Conservation (phyloP, 176 grass and related monocot species). For the Raddia guianensis region DNA sequence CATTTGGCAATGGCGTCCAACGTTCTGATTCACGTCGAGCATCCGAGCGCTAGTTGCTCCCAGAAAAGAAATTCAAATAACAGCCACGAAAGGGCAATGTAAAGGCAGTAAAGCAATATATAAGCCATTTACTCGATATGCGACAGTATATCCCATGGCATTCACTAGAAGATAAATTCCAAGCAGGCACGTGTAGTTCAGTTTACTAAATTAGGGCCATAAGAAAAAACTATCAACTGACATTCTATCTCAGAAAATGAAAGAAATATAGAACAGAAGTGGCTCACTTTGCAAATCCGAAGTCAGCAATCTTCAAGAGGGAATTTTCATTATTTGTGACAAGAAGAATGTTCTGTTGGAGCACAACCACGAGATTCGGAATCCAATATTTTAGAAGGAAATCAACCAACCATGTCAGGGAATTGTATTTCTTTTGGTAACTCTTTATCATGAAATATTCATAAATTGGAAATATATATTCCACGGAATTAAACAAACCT, state of each 20-base stretch:
- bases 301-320: constrained; percentile 95
- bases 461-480: constrained; percentile 19
- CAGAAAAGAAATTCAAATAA: constrained; percentile 34
- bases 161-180: constrained; percentile 30
- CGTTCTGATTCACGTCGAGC: not conserved
- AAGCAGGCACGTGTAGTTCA: not conserved
- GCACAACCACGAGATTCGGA: constrained; percentile 45
- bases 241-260: constrained; percentile 22
- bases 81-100: not conserved
- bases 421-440: not conserved
- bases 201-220: constrained; percentile 24
- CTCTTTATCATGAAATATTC: constrained; percentile 23
- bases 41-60: constrained; percentile 2
- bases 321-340: constrained; percentile 70
- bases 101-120: not conserved
- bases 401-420: constrained; percentile 6
- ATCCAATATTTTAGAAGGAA: constrained; percentile 7
- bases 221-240: not conserved
- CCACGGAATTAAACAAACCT: constrained; percentile 52
- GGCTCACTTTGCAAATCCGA: constrained; percentile 99
- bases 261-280: constrained; percentile 30
- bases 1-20: constrained; percentile 6
- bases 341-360: constrained; percentile 89
- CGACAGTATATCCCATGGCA: not conserved
- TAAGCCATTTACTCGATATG: constrained; percentile 8